phyloP scores from a whole-genome alignment of 768 basidiomycete genomes.

The Tubosaeta sp. region DNA sequence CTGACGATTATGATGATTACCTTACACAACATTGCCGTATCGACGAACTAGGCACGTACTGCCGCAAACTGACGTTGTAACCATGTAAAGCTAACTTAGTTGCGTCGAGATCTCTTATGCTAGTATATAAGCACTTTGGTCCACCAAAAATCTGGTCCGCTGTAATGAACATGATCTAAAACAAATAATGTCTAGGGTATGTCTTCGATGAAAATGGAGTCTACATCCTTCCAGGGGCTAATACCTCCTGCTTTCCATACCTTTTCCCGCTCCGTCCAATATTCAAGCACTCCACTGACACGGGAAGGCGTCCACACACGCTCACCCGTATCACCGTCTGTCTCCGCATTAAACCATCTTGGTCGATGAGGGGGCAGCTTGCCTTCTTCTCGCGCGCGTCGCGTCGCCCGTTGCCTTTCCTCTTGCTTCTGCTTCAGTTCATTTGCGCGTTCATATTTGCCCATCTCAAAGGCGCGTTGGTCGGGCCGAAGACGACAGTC shows the following conservation, averaged over 20 bases:
- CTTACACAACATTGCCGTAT: no score
- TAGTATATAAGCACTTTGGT: no score
- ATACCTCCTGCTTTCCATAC: constrained; percentile 44
- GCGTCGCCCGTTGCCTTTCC: constrained; percentile 68
- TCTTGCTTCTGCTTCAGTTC: constrained; percentile 77
- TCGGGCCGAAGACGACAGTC: constrained; percentile 92
- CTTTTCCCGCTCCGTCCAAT: constrained; percentile 78
- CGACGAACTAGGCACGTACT: no score
- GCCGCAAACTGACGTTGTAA: no score
- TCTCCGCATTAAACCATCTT: constrained; percentile 82
- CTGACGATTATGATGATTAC: not conserved
- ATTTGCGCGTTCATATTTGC: constrained; percentile 80
- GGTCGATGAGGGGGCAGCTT: constrained; percentile 66
- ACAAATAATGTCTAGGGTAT: constrained; percentile 10
- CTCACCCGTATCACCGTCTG: constrained; percentile 86
- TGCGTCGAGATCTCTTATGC: no score
- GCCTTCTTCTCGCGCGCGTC: constrained; percentile 75
- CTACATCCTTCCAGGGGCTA: constrained; percentile 61
- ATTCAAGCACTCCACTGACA: constrained; percentile 55
- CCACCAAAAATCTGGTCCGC: no score
- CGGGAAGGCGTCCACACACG: constrained; percentile 77
- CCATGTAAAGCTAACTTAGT: no score
- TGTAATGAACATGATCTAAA: not conserved
- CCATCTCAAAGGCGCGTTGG: constrained; percentile 91
- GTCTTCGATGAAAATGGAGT: constrained; percentile 78